phyloP scores from a whole-genome alignment of 805 yeast species.

The Zygotorulaspora danielsina region DNA sequence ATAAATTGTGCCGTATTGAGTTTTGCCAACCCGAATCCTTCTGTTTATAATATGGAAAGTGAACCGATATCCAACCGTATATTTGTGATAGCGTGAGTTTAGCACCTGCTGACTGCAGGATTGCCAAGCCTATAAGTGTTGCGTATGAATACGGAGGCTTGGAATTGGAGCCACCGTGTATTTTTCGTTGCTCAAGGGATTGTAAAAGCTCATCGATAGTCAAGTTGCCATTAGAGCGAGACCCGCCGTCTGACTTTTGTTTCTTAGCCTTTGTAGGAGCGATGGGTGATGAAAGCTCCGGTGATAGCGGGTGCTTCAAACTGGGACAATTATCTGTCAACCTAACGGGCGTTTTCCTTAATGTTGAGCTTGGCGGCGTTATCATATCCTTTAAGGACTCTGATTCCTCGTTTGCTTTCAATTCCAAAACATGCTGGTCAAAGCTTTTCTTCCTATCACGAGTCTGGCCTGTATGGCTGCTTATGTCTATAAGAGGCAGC shows the following conservation, averaged over 20 bases:
- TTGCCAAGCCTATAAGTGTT: constrained; percentile 87
- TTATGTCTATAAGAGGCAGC: constrained; percentile 2
- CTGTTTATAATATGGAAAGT: constrained; percentile 75
- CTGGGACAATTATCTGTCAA: constrained; percentile 3
- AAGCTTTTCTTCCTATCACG: constrained; percentile 13
- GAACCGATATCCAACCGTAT: constrained; percentile 84
- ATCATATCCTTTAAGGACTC: constrained; percentile 16
- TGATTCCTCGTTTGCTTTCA: background rate
- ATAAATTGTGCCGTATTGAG: constrained; percentile 89
- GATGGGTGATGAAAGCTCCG: constrained; percentile 34
- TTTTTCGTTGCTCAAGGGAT: constrained; percentile 22
- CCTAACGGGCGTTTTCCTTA: constrained; percentile 10
- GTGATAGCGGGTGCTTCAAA: constrained; percentile 27
- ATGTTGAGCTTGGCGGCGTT: constrained; percentile 32
- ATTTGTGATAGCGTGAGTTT: constrained; percentile 78
- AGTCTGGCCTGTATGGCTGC: background rate
- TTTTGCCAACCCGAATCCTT: constrained; percentile 97
- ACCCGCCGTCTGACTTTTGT: constrained; percentile 27
- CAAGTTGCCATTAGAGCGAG: constrained; percentile 31
- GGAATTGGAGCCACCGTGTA: constrained; percentile 17
- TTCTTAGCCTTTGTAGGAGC: constrained; percentile 29
- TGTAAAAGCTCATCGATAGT: constrained; percentile 30
- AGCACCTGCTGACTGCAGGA: constrained; percentile 68
- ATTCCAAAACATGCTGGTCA: background rate
- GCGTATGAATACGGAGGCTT: constrained; percentile 97